These are phyloP conservation scores for Fusarium albosuccineum DNA, from an alignment of 2,329 filamentous ascomycete species.

Conservation along the genomic window DNA sequence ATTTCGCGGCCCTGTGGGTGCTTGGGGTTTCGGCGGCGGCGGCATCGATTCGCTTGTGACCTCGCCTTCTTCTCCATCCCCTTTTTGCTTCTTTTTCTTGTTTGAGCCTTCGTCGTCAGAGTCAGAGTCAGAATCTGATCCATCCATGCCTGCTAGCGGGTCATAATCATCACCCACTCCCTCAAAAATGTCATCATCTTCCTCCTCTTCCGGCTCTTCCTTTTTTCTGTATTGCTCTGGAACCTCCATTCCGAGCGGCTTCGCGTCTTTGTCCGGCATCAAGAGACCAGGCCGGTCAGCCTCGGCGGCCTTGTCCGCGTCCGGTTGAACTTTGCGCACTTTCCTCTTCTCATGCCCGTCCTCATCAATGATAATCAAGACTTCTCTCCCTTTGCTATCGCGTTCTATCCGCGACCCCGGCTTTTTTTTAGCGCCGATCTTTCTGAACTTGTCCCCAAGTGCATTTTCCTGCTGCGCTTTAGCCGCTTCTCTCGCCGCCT, in stretches of 20 bases:
- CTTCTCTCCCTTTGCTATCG: constrained; percentile 72
- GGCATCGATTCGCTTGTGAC: constrained; percentile 55
- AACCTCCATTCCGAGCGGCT: constrained; percentile 75
- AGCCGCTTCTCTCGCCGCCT: constrained; percentile 71
- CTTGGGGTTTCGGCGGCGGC: constrained; percentile 59
- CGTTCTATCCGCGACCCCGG: constrained; percentile 70
- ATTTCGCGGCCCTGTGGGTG: constrained; percentile 61
- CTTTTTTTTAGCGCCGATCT: constrained; percentile 69
- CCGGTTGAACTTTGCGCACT: constrained; percentile 65
- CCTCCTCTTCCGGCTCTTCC: constrained; percentile 62
- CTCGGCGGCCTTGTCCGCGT: constrained; percentile 53
- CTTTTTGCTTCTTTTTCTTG: constrained; percentile 37
- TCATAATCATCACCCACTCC: constrained; percentile 76
- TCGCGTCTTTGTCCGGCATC: constrained; percentile 67
- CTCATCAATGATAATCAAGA: constrained; percentile 75
- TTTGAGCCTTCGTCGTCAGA: constrained; percentile 55
- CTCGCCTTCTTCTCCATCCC: constrained; percentile 40
- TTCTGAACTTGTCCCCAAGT: constrained; percentile 73
- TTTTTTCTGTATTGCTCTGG: constrained; percentile 68
- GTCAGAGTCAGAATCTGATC: constrained; percentile 60
- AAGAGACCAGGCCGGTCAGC: constrained; percentile 59
- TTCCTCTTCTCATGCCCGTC: constrained; percentile 76
- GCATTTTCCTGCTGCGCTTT: constrained; percentile 65
- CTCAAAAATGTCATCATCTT: constrained; percentile 75
- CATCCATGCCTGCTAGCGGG: constrained; percentile 71